Conservation (phyloP, 352 stramenopile genomes). For the Pythium rishiriense region DNA sequence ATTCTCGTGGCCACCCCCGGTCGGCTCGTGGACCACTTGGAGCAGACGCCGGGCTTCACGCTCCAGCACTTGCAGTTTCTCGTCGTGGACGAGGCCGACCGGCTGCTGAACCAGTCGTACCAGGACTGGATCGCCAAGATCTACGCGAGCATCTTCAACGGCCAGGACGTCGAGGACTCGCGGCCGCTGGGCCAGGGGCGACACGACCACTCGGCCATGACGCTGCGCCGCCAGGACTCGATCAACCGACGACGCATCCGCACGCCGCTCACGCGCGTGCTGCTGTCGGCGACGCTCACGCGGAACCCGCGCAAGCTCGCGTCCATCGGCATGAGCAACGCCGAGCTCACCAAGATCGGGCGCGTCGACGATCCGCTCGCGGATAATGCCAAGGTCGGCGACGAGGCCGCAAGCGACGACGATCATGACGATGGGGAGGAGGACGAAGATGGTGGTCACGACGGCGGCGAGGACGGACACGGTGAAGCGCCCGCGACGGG, state of each 20-base stretch:
- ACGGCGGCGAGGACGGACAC: slow-evolving; percentile 19
- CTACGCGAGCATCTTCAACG: slow-evolving; percentile 80
- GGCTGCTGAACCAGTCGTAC: slow-evolving; percentile 96
- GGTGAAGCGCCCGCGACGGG: slow-evolving; percentile 14
- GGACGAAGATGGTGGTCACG: slow-evolving; percentile 22
- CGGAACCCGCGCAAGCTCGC: slow-evolving; percentile 96
- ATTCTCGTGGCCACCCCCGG: slow-evolving; percentile 97
- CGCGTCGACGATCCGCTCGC: slow-evolving; percentile 57
- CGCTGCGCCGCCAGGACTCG: slow-evolving; percentile 68
- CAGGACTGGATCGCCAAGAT: slow-evolving; percentile 97
- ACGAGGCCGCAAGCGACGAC: slow-evolving; percentile 32
- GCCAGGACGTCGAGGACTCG: slow-evolving; percentile 48
- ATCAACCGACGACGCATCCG: slow-evolving; percentile 80
- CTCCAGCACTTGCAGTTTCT: slow-evolving; percentile 96
- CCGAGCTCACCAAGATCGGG: slow-evolving; percentile 91
- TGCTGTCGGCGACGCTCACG: slow-evolving; percentile 98
- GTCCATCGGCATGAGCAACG: slow-evolving; percentile 93
- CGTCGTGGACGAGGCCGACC: slow-evolving; percentile 97
- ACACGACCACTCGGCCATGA: slow-evolving; percentile 36
- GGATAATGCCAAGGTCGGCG: slow-evolving; percentile 64
- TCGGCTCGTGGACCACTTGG: slow-evolving; percentile 95
- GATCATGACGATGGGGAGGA: slow-evolving; percentile 26
- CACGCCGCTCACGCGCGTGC: slow-evolving; percentile 91
- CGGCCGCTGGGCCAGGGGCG: slow-evolving; percentile 21
- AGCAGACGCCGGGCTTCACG: slow-evolving; percentile 97